Evolutionary conservation across 306 rosid species (phyloP), one percentile per base, ranked within the genome.

Genomic region (Cicer judaicum): DNA sequence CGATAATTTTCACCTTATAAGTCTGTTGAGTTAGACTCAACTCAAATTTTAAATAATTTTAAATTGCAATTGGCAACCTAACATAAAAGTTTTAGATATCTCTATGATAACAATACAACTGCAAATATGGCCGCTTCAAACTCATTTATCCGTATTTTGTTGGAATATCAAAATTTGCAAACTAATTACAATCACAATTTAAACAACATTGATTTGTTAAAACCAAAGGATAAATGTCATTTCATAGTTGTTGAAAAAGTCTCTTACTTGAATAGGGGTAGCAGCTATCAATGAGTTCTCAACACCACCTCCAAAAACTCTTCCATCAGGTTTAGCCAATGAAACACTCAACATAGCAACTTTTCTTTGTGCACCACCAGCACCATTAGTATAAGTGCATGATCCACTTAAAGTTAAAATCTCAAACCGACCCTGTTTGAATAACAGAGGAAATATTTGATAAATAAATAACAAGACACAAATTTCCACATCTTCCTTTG

Each of bases 341-440:
- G 64, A 40, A 73, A 84, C 34, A 6, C 60, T 85, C 59, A 89
- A 1, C n/a, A 3, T 14, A 29, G 83, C 81, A 14, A 0, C 67
- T 70, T 46, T 85, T 4, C 38, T 52, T 6, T 5, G 7, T 18
- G 21, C 4, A 24, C 75, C 72, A 54, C 48, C 47, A 44, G 0
- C 34, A n/a, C 78, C 49, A 55, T 19, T 3, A 14, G 14, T 7
- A 4, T 9, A 71, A 50, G 80, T 34, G 65, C 47, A 81, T 36
- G 89, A 78, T 74, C 96, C 93, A 24, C 68, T 10, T 6, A 92
- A 77, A 1, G 56, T 7, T 11, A 89, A 13, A 56, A 89, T 89
- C 75, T 85, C 89, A 75, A 85, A 92, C 10, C 4, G 24, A 5
- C 96, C 97, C 92, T 89, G 83, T 78, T 70, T 54, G 1, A 0